Base-by-base conservation (phyloP, 2,329 filamentous ascomycete species). In the Colletotrichum sidae region DNA sequence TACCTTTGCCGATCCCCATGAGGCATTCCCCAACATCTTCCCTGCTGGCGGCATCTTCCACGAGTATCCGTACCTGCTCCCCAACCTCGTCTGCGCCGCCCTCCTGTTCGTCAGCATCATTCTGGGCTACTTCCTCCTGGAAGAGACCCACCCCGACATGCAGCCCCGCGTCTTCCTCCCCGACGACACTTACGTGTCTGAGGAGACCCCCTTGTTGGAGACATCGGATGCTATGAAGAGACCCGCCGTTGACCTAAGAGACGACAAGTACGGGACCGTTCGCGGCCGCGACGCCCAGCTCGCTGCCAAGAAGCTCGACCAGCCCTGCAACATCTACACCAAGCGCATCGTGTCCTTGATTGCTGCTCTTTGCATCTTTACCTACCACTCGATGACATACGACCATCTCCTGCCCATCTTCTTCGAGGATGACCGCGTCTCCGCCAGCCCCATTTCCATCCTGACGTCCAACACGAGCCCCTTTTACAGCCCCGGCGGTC, bases 341-440 rank as follows among this genome's bases (percentile, higher is more conserved):
- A 83, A 83, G 77, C 86, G 86, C 45, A 89, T 97, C 66, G 81
- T 92, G 69, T 89, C 92, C 77, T 86, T 97, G 57, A 88, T 96
- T 44, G 73, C 93, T n/a, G 91, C 94, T 1, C 81, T 97, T 52
- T 92, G 91, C 49, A 92, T 97, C 68, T 97, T 97, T 80, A 96
- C 93, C 5, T 97, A 97, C 75, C 94, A 97, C 78, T 93, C 91
- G 42, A 97, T 97, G 94, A 94, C 92, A 0, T 97, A 93, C 78
- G 95, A 97, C 73, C 92, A 97, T 75, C 85, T 97, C 1, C 84
- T 97, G 58, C 94, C 94, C 8, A 97, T 97, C 65, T 97, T 97
- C 79, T 88, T 97, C 55, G 94, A 97, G 76, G 94, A 97, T 71
- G 84, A 89, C 45, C 85, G 86, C 37, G 80, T 78, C 67, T 74